Base-by-base conservation (phyloP, 163 green algal genomes). In the Chlamydomonas reinhardtii region DNA sequence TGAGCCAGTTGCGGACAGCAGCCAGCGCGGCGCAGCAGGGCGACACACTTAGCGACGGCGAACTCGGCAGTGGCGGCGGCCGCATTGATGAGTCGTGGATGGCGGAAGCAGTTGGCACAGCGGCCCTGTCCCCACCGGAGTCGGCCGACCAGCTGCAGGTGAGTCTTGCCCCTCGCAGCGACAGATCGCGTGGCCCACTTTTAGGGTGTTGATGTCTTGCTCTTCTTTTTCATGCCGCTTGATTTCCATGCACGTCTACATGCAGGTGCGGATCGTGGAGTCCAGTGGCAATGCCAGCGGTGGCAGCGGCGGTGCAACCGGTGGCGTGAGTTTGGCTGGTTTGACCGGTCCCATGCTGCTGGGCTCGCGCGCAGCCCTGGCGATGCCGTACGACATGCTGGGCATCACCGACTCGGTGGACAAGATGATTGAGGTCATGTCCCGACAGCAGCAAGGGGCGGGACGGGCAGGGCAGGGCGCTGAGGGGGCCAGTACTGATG, bases 361-460 rank as follows among this genome's bases (percentile, higher is more conserved):
- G 56, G 86, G 89, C 32, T 85, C 92, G 0, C 82, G 87, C 8
- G 82, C 84, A 16, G 92, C 90, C 15, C 89, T 87, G 32, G 89
- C 79, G 29, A 94, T 95, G 92, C 92, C 92, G 12, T 90, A 90
- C 32, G 92, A 95, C 74, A 94, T 95, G 92, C 64, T 94, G 54
- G 76, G 79, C n/a, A 66, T 94, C n/a, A 76, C 90, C n/a, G 89
- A 93, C 22, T 83, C 54, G 0, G 71, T 95, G n/a, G 86, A 93
- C 22, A 72, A 76, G 27, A 85, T 93, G 73, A 62, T 91, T 39
- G 61, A 37, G 29, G 56, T 76, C 27, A 76, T 85, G 77, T 48
- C 54, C 48, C 31, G 31, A 22, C 77, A 85, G 43, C 70, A 43
- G 37, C 17, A n/a, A 29, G n/a, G 48, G 43, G n/a, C 29, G 71